phyloP scores from a whole-genome alignment of 1,284 basidiomycete species.

The Puccinia coronata region DNA sequence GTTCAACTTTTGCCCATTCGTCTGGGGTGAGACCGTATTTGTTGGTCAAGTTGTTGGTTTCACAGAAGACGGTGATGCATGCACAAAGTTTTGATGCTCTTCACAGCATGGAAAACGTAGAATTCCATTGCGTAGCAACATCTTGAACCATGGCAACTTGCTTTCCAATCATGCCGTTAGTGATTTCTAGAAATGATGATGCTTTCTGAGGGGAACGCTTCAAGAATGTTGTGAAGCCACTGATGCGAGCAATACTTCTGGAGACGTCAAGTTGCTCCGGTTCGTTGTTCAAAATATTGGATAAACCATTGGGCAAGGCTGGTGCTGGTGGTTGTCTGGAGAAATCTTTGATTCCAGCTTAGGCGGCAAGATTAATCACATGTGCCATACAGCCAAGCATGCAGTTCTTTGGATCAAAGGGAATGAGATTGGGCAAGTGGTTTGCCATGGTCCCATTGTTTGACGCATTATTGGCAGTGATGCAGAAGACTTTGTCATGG shows the following conservation, averaged over 20 bases:
- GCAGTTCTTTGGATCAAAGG: background rate
- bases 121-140: slow-evolving; percentile 7
- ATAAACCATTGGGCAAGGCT: background rate
- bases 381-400: slow-evolving; percentile 3
- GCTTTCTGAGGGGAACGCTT: slow-evolving; percentile 15
- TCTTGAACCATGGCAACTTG: background rate
- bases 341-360: slow-evolving; percentile 8
- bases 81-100: background rate
- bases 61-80: background rate
- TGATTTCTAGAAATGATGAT: background rate
- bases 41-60: background rate
- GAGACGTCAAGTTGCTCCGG: background rate
- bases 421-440: background rate
- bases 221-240: background rate
- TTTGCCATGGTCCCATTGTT: background rate
- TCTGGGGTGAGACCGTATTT: background rate
- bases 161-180: background rate
- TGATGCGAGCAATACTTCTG: background rate
- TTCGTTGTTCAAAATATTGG: background rate
- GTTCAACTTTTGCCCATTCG: background rate
- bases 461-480: slow-evolving; percentile 1
- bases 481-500: background rate
- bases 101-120: background rate
- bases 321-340: background rate
- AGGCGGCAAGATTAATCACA: slow-evolving; percentile 15